A percentile compares a stretch with the other conserved stretches of the same genome.
Conservation (phyloP, 805 yeast species). For the Metschnikowia peoriensis region DNA sequence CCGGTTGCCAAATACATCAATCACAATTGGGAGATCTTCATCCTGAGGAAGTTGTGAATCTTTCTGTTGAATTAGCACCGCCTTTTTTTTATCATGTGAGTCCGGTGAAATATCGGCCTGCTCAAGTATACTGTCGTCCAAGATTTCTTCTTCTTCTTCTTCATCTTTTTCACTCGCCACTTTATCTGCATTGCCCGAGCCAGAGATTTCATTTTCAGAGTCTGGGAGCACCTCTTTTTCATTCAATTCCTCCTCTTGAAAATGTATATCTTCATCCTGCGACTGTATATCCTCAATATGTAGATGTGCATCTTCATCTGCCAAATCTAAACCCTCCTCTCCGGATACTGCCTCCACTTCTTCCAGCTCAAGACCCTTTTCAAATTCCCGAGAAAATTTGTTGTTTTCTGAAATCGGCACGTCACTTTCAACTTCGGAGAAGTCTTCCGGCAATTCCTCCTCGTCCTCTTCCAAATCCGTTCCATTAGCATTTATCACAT, state of each 20-base stretch:
- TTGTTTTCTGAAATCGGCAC: neutral
- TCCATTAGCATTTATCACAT: neutral
- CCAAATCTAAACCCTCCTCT: neutral
- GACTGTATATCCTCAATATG: neutral
- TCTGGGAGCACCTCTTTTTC: neutral
- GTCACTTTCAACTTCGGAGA: constrained; percentile 2
- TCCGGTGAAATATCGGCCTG: neutral
- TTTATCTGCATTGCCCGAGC: no score
- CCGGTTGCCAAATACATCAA: neutral
- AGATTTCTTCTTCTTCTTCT: neutral
- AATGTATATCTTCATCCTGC: neutral
- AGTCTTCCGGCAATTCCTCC: neutral
- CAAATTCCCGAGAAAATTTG: neutral
- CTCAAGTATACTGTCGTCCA: neutral
- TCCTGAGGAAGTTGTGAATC: neutral
- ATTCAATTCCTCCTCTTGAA: neutral
- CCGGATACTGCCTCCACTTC: neutral
- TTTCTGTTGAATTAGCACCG: neutral
- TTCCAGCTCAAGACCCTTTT: neutral
- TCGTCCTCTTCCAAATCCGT: neutral
- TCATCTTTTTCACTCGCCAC: neutral
- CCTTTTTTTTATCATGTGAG: neutral
- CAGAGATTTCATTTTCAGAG: no score
- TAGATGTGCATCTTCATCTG: neutral
- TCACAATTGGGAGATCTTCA: neutral